A percentile compares a stretch with the other conserved stretches of the same genome.
Conservation (phyloP, 148 eudicot species). For the Gaultheria prostrata region DNA sequence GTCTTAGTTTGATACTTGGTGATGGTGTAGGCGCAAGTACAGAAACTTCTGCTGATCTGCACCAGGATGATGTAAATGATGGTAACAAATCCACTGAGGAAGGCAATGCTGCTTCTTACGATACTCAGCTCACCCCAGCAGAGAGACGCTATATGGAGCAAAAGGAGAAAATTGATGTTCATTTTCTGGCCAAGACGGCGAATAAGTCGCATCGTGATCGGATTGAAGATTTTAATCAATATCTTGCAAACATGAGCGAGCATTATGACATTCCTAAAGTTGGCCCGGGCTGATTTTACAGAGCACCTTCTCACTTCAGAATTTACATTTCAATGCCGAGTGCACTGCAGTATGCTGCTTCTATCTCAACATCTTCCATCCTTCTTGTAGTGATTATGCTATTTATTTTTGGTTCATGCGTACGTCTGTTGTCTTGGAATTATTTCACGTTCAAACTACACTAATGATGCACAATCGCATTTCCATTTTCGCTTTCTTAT, state of each 20-base stretch:
- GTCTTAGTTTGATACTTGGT: slow-evolving; percentile 5
- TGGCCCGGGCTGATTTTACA: slow-evolving; percentile 64
- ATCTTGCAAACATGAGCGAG: slow-evolving; percentile 4
- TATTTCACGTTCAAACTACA: background rate
- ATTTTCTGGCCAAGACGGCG: slow-evolving; percentile 64
- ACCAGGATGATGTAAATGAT: slow-evolving; percentile 37
- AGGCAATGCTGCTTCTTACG: slow-evolving; percentile 38
- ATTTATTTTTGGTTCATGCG: background rate
- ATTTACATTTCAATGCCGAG: background rate
- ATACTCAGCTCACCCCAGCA: slow-evolving; percentile 75
- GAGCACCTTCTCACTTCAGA: background rate
- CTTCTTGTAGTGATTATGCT: background rate
- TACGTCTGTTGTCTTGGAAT: background rate
- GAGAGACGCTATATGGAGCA: slow-evolving; percentile 94
- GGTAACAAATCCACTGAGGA: slow-evolving; percentile 31
- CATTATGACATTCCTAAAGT: slow-evolving; percentile 1
- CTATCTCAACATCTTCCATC: background rate
- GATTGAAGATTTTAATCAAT: slow-evolving; percentile 4
- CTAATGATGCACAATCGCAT: background rate
- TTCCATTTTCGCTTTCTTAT: background rate
- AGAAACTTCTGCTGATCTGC: slow-evolving; percentile 24
- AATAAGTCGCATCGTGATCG: slow-evolving; percentile 85
- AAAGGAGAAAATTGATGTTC: slow-evolving; percentile 67
- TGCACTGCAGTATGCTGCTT: background rate
- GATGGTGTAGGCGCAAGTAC: slow-evolving; percentile 29